Conservation (phyloP, 768 basidiomycete species). For the Leccinum boreale region DNA sequence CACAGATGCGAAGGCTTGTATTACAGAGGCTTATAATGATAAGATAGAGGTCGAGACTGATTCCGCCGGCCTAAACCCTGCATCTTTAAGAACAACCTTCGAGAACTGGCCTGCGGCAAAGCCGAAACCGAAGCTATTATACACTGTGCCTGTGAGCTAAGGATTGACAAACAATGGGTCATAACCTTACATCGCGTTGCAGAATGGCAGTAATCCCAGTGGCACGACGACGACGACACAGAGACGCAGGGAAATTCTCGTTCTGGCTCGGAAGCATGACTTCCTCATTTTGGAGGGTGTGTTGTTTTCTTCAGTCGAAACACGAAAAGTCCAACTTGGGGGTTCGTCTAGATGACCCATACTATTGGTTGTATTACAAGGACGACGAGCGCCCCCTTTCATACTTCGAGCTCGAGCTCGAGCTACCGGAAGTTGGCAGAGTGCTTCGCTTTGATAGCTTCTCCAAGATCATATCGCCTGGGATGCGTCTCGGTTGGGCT, state of each 20-base stretch:
- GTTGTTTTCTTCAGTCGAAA: neutral
- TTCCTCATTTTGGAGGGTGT: constrained; percentile 77
- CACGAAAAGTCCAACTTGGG: constrained; percentile 12
- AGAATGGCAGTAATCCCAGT: constrained; percentile 79
- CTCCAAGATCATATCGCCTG: constrained; percentile 38
- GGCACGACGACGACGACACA: constrained; percentile 65
- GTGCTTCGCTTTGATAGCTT: constrained; percentile 83
- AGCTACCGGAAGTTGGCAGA: neutral
- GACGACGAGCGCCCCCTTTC: constrained; percentile 38
- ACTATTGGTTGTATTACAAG: constrained; percentile 67
- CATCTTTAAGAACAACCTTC: constrained; percentile 54
- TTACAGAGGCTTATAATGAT: constrained; percentile 1
- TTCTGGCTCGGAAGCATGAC: constrained; percentile 61
- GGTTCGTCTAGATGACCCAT: constrained; percentile 56
- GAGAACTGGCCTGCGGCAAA: constrained; percentile 66
- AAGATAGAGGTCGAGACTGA: constrained; percentile 77
- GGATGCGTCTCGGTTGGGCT: too few relatives aligned
- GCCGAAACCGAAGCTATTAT: constrained; percentile 67
- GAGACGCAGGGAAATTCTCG: constrained; percentile 60
- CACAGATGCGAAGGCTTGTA: neutral
- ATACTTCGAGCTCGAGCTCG: neutral
- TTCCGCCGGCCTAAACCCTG: constrained; percentile 59
- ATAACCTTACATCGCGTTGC: constrained; percentile 24
- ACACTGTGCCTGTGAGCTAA: constrained; percentile 60
- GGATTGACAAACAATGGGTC: neutral